Conservation (phyloP, 2,329 filamentous ascomycete genomes). For the Alternaria sp. region DNA sequence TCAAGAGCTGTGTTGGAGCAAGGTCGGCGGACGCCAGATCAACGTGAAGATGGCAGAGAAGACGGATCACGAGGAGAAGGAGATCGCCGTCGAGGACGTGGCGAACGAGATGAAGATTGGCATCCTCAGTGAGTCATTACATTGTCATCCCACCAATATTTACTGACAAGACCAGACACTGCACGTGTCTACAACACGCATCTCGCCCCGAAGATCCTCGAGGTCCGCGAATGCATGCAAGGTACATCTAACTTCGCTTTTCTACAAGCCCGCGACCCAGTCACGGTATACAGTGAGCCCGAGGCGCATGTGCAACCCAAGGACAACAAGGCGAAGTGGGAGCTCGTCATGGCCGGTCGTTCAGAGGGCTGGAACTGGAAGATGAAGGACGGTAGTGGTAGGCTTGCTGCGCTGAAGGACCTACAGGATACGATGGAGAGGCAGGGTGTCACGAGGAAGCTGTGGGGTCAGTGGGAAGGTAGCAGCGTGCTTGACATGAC, state of each 20-base stretch:
- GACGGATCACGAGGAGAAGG: slow-evolving; percentile 12
- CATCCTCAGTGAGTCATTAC: slow-evolving; percentile 19
- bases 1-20: slow-evolving; percentile 13
- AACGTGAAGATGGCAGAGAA: slow-evolving; percentile 11
- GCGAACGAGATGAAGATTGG: slow-evolving; percentile 24
- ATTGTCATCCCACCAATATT: too few relatives aligned
- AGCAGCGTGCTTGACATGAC: not conserved
- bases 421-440: slow-evolving; percentile 18
- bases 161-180: slow-evolving; percentile 14
- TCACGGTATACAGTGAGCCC: slow-evolving; percentile 5
- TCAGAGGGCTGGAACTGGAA: slow-evolving; percentile 12
- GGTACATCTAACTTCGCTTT: slow-evolving; percentile 17
- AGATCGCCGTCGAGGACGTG: slow-evolving; percentile 15
- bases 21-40: slow-evolving; percentile 12
- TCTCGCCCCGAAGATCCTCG: slow-evolving; percentile 18
- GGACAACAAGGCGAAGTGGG: slow-evolving; percentile 19
- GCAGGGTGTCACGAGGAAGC: slow-evolving; percentile 14
- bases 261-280: slow-evolving; percentile 19
- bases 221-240: slow-evolving; percentile 22
- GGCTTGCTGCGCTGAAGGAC: slow-evolving; percentile 22
- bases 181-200: slow-evolving; percentile 19
- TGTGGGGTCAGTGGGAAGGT: slow-evolving; percentile 20
- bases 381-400: slow-evolving; percentile 14
- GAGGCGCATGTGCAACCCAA: slow-evolving; percentile 3
- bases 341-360: slow-evolving; percentile 16